phyloP scores from a whole-genome alignment of 2,329 filamentous ascomycete genomes.

The Geosmithia putterillii region DNA sequence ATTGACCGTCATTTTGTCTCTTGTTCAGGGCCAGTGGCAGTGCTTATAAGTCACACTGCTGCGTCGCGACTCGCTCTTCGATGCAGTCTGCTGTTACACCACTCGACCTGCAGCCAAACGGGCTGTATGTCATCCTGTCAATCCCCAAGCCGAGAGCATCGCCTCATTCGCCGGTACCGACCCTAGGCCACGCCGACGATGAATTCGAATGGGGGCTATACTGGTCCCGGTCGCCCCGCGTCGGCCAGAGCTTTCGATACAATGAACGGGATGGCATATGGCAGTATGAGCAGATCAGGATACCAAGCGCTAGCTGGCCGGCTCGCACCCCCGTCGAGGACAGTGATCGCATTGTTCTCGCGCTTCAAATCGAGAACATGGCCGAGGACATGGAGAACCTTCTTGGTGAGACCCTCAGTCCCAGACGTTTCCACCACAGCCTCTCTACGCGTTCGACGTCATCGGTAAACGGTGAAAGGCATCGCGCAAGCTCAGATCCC shows the following conservation, averaged over 20 bases:
- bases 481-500: neutral
- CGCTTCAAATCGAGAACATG: conserved; percentile 2
- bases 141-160: neutral
- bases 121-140: conserved; percentile 1
- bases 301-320: neutral
- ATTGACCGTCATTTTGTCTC: neutral
- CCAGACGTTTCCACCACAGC: conserved; percentile 1
- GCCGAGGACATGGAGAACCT: neutral
- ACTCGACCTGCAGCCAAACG: neutral
- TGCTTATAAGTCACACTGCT: neutral
- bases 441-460: neutral
- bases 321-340: neutral
- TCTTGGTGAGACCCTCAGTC: neutral
- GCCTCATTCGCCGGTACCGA: neutral
- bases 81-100: neutral
- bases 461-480: neutral
- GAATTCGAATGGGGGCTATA: conserved; percentile 2
- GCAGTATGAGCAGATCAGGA: neutral
- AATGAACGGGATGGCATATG: neutral
- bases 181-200: neutral
- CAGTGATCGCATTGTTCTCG: neutral
- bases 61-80: neutral
- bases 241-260: conserved; percentile 1
- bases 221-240: neutral
- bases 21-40: neutral